phyloP scores from a whole-genome alignment of 345 rosid species.

The Salix brachista region DNA sequence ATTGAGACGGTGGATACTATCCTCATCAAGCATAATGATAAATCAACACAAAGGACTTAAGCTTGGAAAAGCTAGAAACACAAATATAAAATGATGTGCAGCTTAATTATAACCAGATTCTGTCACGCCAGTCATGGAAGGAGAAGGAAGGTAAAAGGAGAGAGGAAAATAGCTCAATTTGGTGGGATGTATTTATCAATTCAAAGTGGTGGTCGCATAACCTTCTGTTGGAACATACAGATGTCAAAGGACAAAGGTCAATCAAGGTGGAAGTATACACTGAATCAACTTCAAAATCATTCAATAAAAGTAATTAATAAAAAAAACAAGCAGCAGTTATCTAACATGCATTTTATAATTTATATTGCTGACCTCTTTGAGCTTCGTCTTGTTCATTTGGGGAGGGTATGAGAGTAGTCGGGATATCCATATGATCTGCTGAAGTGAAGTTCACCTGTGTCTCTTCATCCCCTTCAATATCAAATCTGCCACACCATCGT shows the following conservation, averaged over 20 bases:
- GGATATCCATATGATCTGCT: slow-evolving; percentile 45
- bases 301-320: too few relatives aligned
- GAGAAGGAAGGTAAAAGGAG: not conserved
- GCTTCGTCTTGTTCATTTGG: slow-evolving; percentile 44
- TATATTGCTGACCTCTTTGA: slow-evolving; percentile 45
- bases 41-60: not conserved
- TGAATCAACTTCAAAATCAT: too few relatives aligned
- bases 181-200: not conserved
- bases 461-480: slow-evolving; percentile 63
- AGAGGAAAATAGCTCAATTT: not conserved
- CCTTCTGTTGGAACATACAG: not conserved
- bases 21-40: not conserved
- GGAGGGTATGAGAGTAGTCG: slow-evolving; percentile 44
- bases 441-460: slow-evolving; percentile 49
- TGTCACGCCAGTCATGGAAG: not conserved
- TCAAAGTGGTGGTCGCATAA: not conserved
- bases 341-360: not conserved
- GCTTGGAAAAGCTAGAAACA: not conserved
- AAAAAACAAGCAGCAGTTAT: not conserved
- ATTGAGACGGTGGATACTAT: too few relatives aligned
- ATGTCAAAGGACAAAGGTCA: not conserved
- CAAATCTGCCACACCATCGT: slow-evolving; percentile 54
- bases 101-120: not conserved
- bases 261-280: too few relatives aligned
- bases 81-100: not conserved